Base-by-base conservation (phyloP, 2,329 filamentous ascomycete species). In the Fusarium phyllophilum region DNA sequence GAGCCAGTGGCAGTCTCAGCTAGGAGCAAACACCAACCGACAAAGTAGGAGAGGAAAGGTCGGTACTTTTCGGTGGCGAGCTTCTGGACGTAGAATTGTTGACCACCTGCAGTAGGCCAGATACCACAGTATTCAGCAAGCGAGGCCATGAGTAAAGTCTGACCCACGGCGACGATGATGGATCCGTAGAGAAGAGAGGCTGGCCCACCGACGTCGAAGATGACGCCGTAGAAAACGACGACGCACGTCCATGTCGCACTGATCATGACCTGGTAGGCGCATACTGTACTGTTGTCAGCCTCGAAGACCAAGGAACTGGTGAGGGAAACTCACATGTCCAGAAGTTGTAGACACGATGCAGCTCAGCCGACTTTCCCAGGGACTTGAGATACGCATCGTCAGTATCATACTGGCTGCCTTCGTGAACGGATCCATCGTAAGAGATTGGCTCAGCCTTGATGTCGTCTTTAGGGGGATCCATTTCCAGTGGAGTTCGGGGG, bases 251-350 rank as follows among this genome's bases (percentile, higher is more conserved):
- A 71, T 41, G 59, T 71, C 4, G 68, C 68, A 12, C 55, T 66
- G 22, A 71, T 71, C 68, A 71, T 64, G 3, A 71, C 56, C 22
- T 71, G 68, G 13, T 71, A 71, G 9, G 68, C 65, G n/a, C 66
- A 68, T 45, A 68, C 66, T 68, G 14, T 22, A 9, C 13, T 13
- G 3, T 20, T 18, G 24, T 55, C 3, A 55, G 34, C 13, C 1
- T 11, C 2, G 13, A 22, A 17, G 34, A 7, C 18, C 5, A 10
- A 29, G 24, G 4, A 13, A 54, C 18, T 38, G 34, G 9, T 9
- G n/a, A 20, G 22, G 0, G 8, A 22, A 1, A 42, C 33, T 24
- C 3, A 68, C 66, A 38, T 62, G 66, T 68, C 66, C 66, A 68
- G 24, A 68, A 67, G 6, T 68, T 68, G 33, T 68, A 68, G 13